These are phyloP conservation scores for Mycena rebaudengoi DNA, from an alignment of 768 basidiomycete genomes.

Conservation along the genomic window DNA sequence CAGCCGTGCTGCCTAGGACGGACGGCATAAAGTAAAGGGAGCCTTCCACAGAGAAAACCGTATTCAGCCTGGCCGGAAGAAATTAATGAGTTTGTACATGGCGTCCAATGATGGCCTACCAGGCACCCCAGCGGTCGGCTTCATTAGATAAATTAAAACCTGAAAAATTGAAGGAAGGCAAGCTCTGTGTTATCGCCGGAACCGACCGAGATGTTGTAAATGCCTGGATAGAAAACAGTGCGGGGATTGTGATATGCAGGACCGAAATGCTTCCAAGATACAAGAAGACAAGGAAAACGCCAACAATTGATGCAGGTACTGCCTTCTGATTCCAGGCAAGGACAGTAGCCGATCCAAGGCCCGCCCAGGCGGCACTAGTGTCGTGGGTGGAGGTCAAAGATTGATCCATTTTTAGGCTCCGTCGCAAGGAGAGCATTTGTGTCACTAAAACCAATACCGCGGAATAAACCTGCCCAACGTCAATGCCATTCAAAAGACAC, in stretches of 20 bases:
- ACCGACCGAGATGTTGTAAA: conserved; percentile 18
- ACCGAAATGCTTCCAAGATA: conserved; percentile 27
- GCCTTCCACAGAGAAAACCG: background rate
- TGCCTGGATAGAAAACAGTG: conserved; percentile 28
- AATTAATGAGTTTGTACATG: background rate
- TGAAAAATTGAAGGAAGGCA: background rate
- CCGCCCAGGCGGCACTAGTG: conserved; percentile 27
- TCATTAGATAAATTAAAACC: background rate
- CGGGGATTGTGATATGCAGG: conserved; percentile 33
- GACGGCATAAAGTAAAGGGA: background rate
- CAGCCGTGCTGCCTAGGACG: background rate
- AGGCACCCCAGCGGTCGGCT: background rate
- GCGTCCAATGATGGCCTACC: background rate
- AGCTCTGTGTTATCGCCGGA: background rate
- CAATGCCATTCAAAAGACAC: background rate
- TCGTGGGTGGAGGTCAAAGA: conserved; percentile 32
- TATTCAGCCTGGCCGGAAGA: background rate
- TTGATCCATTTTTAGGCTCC: conserved; percentile 5
- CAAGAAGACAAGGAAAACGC: background rate
- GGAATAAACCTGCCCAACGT: conserved; percentile 25
- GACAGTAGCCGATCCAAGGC: conserved; percentile 30
- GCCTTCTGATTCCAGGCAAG: conserved; percentile 30
- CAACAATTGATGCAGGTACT: conserved; percentile 7
- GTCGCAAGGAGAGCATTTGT: conserved; percentile 22
- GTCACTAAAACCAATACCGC: conserved; percentile 22